Base-by-base conservation (phyloP, 805 yeast genomes). In the Vanderwaltozyma polyspora region DNA sequence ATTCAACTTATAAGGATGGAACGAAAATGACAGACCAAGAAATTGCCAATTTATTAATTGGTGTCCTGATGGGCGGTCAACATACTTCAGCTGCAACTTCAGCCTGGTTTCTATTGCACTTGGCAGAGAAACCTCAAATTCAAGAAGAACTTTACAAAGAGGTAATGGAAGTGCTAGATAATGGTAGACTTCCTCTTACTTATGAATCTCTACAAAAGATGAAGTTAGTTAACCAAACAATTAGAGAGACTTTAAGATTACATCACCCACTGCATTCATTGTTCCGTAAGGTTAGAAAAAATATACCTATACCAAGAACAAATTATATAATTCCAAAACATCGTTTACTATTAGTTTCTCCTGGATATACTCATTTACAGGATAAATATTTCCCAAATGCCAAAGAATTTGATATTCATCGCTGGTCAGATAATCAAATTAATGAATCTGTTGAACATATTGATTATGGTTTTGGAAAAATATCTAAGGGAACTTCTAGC, bases 41-140 rank as follows among this genome's bases (percentile, higher is more conserved):
- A 63, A 85, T 91, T 53, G 91, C 97, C 32, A 82, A 87, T 62
- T 68, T 91, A 59, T 67, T 85, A 59, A 89, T 91, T 60, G 98
- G 97, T 59, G 80, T 91, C 36, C 69, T 91, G 41, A 91, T 91
- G 98, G 98, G 98, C 51, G 98, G 98, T 42, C 98, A 91, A 67
- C 98, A 91, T 61, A 91, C 98, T 19, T 81, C 94, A 42, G 91
- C 97, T 28, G 73, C 97, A 17, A 91, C 97, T 16, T 82, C 94
- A 27, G 81, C 96, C n/a, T 91, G 98, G 98, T 76, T 76, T 52
- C 66, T 91, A 54, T 70, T 91, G 44, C 97, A 91, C 56, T 69
- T 91, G 41, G 96, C 86, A 44, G 93, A 79, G 50, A 68, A 74
- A 51, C 94, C 93, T 29, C 80, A 82, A 26, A 64, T 89, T 41